Percentiles rank a stretch among this genome's conserved stretches.
These are phyloP conservation scores for Ogataea degrootiae DNA, from an alignment of 805 yeast species.

Conservation along the genomic window DNA sequence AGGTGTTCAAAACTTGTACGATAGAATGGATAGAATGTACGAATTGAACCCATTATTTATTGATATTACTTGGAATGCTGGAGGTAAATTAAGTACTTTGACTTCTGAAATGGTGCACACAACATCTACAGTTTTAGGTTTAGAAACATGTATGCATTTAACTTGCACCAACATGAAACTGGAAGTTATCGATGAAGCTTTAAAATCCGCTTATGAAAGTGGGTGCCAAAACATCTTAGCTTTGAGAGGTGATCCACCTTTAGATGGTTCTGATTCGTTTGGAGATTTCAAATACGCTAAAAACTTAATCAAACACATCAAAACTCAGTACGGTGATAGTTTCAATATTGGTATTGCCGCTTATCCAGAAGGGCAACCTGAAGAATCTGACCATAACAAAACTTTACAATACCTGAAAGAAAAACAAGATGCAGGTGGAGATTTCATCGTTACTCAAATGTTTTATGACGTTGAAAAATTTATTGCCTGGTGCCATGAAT, in stretches of 20 bases:
- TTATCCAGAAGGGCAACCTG: slow-evolving; percentile 97
- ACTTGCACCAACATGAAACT: slow-evolving; percentile 95
- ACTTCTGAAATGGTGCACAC: slow-evolving; percentile 92
- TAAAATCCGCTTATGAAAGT: slow-evolving; percentile 76
- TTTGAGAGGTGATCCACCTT: slow-evolving; percentile 91
- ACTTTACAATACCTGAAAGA: slow-evolving; percentile 67
- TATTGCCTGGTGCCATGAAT: slow-evolving; percentile 70
- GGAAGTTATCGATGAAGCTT: slow-evolving; percentile 75
- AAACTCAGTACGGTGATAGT: slow-evolving; percentile 73
- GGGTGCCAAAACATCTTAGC: slow-evolving; percentile 97
- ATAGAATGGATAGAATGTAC: slow-evolving; percentile 97
- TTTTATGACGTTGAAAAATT: slow-evolving; percentile 89
- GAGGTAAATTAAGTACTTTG: slow-evolving; percentile 77
- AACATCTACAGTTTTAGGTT: slow-evolving; percentile 81
- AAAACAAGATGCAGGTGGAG: slow-evolving; percentile 92
- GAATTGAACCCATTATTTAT: slow-evolving; percentile 85
- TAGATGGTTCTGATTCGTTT: slow-evolving; percentile 64
- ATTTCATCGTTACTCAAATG: slow-evolving; percentile 93
- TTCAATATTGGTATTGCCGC: slow-evolving; percentile 96
- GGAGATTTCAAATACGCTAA: slow-evolving; percentile 88
- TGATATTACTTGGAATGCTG: slow-evolving; percentile 98
- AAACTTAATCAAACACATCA: slow-evolving; percentile 78
- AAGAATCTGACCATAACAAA: slow-evolving; percentile 54
- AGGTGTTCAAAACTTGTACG: slow-evolving; percentile 94
- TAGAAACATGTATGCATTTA: slow-evolving; percentile 97